phyloP scores from a whole-genome alignment of 2,329 filamentous ascomycete genomes.

The Talaromyces sp. region DNA sequence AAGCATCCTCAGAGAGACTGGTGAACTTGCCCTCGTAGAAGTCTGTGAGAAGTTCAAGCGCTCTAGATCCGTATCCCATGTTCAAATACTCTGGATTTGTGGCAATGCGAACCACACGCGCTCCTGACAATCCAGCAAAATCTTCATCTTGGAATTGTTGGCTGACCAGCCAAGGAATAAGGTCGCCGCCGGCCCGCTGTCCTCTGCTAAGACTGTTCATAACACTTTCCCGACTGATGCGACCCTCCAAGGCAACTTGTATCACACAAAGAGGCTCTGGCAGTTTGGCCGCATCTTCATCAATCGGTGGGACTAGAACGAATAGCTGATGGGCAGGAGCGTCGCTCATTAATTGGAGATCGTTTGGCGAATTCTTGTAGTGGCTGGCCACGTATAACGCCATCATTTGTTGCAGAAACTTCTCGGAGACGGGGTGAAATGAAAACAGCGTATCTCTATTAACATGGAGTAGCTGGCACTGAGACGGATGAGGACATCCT shows the following conservation, averaged over 20 bases:
- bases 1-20: slow-evolving; percentile 68
- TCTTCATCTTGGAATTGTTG: slow-evolving; percentile 98
- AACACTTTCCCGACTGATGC: slow-evolving; percentile 89
- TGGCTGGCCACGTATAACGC: slow-evolving; percentile 94
- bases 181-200: slow-evolving; percentile 79
- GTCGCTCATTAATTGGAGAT: slow-evolving; percentile 97
- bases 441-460: slow-evolving; percentile 98
- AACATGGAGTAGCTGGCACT: slow-evolving; percentile 87
- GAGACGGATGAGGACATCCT: slow-evolving; percentile 81
- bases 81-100: slow-evolving; percentile 88
- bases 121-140: slow-evolving; percentile 88
- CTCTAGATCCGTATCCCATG: slow-evolving; percentile 91
- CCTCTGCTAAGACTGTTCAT: slow-evolving; percentile 84
- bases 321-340: slow-evolving; percentile 95
- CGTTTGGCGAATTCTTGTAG: slow-evolving; percentile 97
- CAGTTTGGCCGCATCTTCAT: slow-evolving; percentile 68
- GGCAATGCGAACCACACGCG: slow-evolving; percentile 86
- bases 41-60: slow-evolving; percentile 77
- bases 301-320: slow-evolving; percentile 80
- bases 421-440: slow-evolving; percentile 93
- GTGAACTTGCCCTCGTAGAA: slow-evolving; percentile 95
- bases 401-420: slow-evolving; percentile 97
- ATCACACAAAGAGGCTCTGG: slow-evolving; percentile 93
- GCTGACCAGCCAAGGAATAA: slow-evolving; percentile 96
- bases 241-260: slow-evolving; percentile 88